Conservation (phyloP, 331 rosid genomes). For the Phaseolus coccineus region DNA sequence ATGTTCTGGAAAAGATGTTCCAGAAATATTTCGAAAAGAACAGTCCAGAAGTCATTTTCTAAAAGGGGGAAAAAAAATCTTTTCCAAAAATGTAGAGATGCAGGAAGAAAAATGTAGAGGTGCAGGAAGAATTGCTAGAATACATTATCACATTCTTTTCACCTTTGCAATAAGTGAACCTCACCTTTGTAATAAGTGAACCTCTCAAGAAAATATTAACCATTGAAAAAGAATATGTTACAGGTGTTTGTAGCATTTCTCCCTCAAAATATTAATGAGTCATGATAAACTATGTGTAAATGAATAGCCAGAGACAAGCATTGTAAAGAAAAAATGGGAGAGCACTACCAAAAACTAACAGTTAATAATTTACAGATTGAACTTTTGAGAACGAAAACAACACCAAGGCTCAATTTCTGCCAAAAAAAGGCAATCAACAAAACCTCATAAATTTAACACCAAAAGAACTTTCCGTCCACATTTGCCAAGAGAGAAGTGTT, state of each 20-base stretch:
- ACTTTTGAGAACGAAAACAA: constrained; percentile 31
- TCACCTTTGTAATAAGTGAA: too few relatives aligned
- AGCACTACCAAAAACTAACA: background rate
- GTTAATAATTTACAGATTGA: constrained; percentile 36
- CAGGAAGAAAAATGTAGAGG: too few relatives aligned
- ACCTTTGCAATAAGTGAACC: background rate
- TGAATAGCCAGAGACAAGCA: background rate
- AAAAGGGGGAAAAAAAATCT: too few relatives aligned
- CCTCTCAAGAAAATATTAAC: background rate
- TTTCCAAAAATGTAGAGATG: too few relatives aligned
- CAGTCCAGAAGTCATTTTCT: too few relatives aligned
- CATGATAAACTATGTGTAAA: background rate
- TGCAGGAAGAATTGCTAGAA: background rate
- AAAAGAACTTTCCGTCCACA: constrained; percentile 22
- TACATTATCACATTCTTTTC: background rate
- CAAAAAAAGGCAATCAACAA: constrained; percentile 30
- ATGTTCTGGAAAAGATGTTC: too few relatives aligned
- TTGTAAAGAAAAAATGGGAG: background rate
- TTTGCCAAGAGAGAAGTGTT: constrained; percentile 23
- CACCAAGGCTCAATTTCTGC: constrained; percentile 25
- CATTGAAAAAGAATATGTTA: background rate
- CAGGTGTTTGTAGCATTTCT: constrained; percentile 1
- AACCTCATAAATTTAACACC: constrained; percentile 21
- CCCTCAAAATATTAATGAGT: background rate
- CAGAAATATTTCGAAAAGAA: too few relatives aligned